Base-by-base conservation (phyloP, 805 yeast species). In the Candida anglica region DNA sequence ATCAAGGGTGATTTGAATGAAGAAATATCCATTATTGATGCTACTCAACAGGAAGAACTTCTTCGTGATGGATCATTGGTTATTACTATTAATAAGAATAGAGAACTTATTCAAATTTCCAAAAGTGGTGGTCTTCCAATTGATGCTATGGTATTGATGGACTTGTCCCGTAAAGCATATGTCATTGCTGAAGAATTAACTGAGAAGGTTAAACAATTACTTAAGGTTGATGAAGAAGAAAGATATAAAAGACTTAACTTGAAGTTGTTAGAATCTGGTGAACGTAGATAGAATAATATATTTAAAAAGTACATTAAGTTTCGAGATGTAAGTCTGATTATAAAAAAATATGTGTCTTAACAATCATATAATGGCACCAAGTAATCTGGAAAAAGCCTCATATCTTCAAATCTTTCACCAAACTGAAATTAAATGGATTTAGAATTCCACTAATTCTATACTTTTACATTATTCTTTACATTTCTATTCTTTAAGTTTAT, bases 61-160 rank as follows among this genome's bases (percentile, higher is more conserved):
- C 58, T 87, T 15, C 70, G 91, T 40, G 81, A 79, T 29, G 95
- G 97, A 16, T 74, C 77, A 2, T 67, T 91, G 59, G 86, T 95
- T 1, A 77, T 93, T 20, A 87, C 98, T 0, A 60, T 89, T 37
- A 93, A 93, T 56, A 86, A 84, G 46, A 91, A 91, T 53, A 75
- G 91, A 44, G 98, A 93, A 50, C 66, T 93, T 6, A 89, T 95
- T 31, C 98, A 93, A 54, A 70, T 93, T 19, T 73, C 83, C 27
- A 93, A 91, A 52, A 85, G 88, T 20, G 98, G 98, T 32, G 97
- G 96, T 0, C 63, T 85, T 29, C 85, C 89, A 5, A 76, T 91
- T 43, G 89, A 86, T 48, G 86, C 93, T 0, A 50, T 71, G 23
- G 63, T 73, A 17, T 60, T 91, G 32, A 65, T 86, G 67, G 77